Evolutionary conservation across 768 basidiomycete genomes (phyloP).

Genomic region (Serendipita vermifera): DNA sequence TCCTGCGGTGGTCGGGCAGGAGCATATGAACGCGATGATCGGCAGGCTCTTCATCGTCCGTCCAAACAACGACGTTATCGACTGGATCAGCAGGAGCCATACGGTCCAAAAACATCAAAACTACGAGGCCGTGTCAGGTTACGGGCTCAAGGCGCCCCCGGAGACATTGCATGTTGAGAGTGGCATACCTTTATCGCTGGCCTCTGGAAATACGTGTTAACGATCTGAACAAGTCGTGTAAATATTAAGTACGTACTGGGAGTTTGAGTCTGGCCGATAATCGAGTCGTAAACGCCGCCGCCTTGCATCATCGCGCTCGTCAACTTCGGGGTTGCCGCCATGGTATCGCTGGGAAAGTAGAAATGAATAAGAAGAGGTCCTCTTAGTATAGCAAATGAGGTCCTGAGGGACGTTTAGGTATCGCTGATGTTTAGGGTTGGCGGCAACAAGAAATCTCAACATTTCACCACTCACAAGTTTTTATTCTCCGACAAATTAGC

Average conservation of each 20-base stretch:
- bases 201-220: not conserved
- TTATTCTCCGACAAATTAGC: too few relatives aligned
- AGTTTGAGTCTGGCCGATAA: slow-evolving; percentile 1
- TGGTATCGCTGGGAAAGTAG: slow-evolving; percentile 7
- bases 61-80: slow-evolving; percentile 8
- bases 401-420: not conserved
- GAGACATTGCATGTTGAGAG: not conserved
- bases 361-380: too few relatives aligned
- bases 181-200: slow-evolving; percentile 7
- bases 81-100: slow-evolving; percentile 1
- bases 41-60: slow-evolving; percentile 6
- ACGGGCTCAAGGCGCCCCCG: not conserved
- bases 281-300: slow-evolving; percentile 8
- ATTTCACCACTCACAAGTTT: too few relatives aligned
- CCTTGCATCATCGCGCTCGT: slow-evolving; percentile 6
- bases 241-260: not conserved
- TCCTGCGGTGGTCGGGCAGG: slow-evolving; percentile 3
- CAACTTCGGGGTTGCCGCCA: slow-evolving; percentile 5
- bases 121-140: slow-evolving; percentile 1
- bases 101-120: slow-evolving; percentile 5
- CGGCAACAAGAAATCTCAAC: not conserved
- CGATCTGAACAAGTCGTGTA: not conserved
- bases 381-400: too few relatives aligned
- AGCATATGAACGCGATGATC: not conserved
- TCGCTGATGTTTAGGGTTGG: not conserved